phyloP scores from a whole-genome alignment of 495 filamentous ascomycete species.

The Paragyromitra xinjiangensis region DNA sequence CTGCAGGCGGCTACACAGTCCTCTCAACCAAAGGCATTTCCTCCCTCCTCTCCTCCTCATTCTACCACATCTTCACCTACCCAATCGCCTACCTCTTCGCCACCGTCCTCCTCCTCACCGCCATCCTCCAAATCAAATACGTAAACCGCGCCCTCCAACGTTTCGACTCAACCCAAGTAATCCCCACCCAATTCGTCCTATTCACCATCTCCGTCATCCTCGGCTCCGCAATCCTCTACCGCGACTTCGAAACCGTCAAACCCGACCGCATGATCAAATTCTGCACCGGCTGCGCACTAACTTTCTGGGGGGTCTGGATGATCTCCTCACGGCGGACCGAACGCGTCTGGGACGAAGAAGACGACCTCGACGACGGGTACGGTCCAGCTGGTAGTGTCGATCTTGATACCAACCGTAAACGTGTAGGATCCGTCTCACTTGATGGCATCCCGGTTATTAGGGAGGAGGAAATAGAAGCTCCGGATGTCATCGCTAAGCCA shows the following conservation, averaged over 20 bases:
- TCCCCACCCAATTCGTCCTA: constrained; percentile 94
- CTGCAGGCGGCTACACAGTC: constrained; percentile 86
- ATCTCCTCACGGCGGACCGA: constrained; percentile 74
- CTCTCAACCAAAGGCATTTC: constrained; percentile 96
- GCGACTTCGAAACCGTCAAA: constrained; percentile 86
- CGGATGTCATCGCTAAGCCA: not conserved
- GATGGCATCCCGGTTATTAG: not conserved
- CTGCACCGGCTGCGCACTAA: constrained; percentile 84
- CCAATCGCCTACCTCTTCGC: constrained; percentile 88
- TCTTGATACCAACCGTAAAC: not conserved
- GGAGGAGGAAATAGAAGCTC: not conserved
- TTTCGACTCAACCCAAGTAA: constrained; percentile 96
- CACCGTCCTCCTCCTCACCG: constrained; percentile 79
- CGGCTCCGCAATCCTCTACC: constrained; percentile 89
- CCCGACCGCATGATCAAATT: constrained; percentile 78
- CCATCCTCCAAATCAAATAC: constrained; percentile 94
- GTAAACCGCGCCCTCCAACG: constrained; percentile 92
- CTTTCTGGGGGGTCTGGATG: constrained; percentile 92
- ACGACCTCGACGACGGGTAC: constrained; percentile 54
- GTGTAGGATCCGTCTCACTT: not conserved
- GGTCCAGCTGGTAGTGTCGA: constrained; percentile 11
- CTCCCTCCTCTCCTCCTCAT: constrained; percentile 86
- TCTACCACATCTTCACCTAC: constrained; percentile 86
- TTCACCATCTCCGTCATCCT: constrained; percentile 96
- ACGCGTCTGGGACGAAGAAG: constrained; percentile 65